A percentile compares a stretch with the other conserved stretches of the same genome.
Evolutionary conservation across 257 asterid species (phyloP).

Genomic region (Rubia yunnanensis): DNA sequence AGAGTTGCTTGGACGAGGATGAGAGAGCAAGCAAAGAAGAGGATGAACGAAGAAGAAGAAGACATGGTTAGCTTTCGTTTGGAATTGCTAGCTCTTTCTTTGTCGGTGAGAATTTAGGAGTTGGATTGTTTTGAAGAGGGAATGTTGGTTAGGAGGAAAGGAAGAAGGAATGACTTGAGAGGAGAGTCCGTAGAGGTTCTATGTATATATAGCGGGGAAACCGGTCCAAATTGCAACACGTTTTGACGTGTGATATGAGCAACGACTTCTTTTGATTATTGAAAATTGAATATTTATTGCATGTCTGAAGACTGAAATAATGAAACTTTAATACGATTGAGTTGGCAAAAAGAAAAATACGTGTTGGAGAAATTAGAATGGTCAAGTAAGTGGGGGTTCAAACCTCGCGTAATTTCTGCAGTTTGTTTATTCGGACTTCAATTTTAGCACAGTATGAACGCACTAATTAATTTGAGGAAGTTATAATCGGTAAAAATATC

Average conservation of each 20-base stretch:
- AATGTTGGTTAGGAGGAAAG: neutral
- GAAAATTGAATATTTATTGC: neutral
- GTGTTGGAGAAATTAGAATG: neutral
- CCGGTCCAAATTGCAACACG: neutral
- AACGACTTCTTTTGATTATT: neutral
- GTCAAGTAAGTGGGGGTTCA: neutral
- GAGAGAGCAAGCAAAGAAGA: constrained; percentile 32
- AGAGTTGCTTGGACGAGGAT: constrained; percentile 22
- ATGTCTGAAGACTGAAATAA: neutral
- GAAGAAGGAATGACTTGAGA: neutral
- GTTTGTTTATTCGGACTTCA: too few species aligned
- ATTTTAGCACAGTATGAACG: too few species aligned
- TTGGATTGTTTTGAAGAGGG: neutral
- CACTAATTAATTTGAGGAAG: too few species aligned
- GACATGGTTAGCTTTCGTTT: constrained; percentile 25
- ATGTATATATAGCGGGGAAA: neutral
- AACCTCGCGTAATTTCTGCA: too few species aligned
- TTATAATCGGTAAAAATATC: too few species aligned
- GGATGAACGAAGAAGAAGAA: constrained; percentile 38
- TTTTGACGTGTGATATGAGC: neutral
- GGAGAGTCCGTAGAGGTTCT: neutral
- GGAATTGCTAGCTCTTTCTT: neutral
- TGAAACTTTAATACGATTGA: neutral
- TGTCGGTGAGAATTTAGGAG: too few species aligned
- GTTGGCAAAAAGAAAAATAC: neutral